Evolutionary conservation across 495 filamentous ascomycete species (phyloP), one percentile per base, ranked within the genome.

Genomic region (Evansstolkia leycettana): DNA sequence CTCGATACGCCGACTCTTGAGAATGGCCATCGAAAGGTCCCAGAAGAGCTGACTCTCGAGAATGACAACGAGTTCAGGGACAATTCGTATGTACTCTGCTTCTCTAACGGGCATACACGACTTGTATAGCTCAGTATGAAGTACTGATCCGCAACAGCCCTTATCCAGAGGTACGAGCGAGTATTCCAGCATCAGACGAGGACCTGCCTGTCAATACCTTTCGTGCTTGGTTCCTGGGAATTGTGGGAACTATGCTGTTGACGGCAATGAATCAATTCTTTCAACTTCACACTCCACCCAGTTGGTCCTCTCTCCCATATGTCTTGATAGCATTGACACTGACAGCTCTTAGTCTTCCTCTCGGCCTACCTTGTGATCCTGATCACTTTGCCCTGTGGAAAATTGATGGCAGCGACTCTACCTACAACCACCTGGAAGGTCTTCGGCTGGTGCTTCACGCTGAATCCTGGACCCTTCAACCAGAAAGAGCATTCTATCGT

Each of bases 201-300:
- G 63, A 70, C 31, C 50, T 73, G 41, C 70, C 71, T n/a, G 64
- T 64, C 31, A 75, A 74, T 38, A 78, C 74, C 12, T 64, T 78
- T 36, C 67, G 74, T 14, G 74, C 74, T 12, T 78, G 74, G 74
- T 52, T 70, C 15, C 67, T 78, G 39, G 74, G 74, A 2, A 24
- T 34, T 13, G 12, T 34, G 2, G 33, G 33, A 18, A 34, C 33
- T 14, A 24, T 34, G 6, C 9, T 34, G 3, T 15, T 34, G 7
- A 34, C 33, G 17, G 33, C 33, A 2, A 10, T 34, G 33, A 34
- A 34, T n/a, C 33, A 34, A 18, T 34, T 34, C 33, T 34, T 34
- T 13, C 33, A 34, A 18, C 33, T 34, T 15, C 33, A 34, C 12
- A 23, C 5, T n/a, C 33, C 33, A 7, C 33, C 33, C 3, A 6